Evolutionary conservation across 2,329 filamentous ascomycete species (phyloP), one percentile per base, ranked within the genome.

Genomic region (Ophiocordyceps camponoti-leonardi): DNA sequence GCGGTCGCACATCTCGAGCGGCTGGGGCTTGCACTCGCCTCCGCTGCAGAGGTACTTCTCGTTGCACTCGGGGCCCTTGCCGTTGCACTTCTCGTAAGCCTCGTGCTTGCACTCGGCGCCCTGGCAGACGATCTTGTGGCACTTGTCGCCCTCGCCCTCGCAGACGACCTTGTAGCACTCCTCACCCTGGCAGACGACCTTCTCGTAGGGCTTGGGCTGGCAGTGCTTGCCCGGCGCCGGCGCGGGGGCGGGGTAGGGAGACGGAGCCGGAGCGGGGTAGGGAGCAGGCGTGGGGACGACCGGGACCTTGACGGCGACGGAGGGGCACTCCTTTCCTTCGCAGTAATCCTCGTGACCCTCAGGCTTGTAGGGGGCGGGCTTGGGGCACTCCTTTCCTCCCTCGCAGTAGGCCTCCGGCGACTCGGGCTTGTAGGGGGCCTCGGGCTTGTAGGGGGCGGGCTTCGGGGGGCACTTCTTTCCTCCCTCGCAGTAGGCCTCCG

Each of bases 101-200:
- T 44, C 16, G 23, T 18, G 2, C 43, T 40, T 41, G 42, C 42
- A 39, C 35, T 39, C 42, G 14, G 30, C 30, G 3, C 42, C 43
- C 33, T 14, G 20, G 35, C 43, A 44, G 33, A 26, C 40, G 20
- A 42, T 42, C 40, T 42, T 42, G 20, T 42, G 20, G 46, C 48
- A 49, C 28, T 42, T 14, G 16, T 37, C 18, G 13, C 47, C 13
- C 19, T 37, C 18, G 13, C 47, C 50, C 5, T 44, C n/a, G 47
- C 47, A 50, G 16, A 42, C n/a, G 40, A 42, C 40, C 40, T 42
- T 42, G 40, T 19, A 39, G 35, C 35, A 39, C 35, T 39, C 35
- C 35, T 39, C 35, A 12, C 35, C 35, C 14, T 19, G 6, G 35
- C 35, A 39, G n/a, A 39, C n/a, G 10, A 39, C n/a, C 35, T 39